Evolutionary conservation across 352 stramenopile species (phyloP), one percentile per base, ranked within the genome.

Genomic region (Thalassiosira livingstoniorum): DNA sequence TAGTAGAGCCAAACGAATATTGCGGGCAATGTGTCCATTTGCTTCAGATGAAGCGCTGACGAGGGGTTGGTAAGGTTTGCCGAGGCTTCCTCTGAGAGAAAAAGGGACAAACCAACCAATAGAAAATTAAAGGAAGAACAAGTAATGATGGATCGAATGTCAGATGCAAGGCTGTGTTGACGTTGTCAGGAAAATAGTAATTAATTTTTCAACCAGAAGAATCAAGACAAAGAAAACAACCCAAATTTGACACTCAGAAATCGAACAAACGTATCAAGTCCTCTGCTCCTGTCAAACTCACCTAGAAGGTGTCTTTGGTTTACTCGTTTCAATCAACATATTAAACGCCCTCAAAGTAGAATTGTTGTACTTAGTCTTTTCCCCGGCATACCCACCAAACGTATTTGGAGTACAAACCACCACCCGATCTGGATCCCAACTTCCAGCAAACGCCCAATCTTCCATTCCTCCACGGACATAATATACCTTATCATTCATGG

Each of bases 401-500:
- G 92, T 96, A 23, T 62, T 93, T 0, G 96, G 96, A 10, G 91
- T 86, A 79, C 97, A 99, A 7, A 92, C 80, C 7, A 85, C 67
- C 3, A 93, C 77, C 45, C 76, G 60, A 32, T 87, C 75, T 1
- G 71, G 53, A 84, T 93, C 88, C 86, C 85, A 95, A 51, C 80
- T 90, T 29, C 87, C 87, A 2, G 83, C 90, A 82, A 98, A 99
- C 15, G 90, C 95, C 97, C 97, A 99, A 89, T 99, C 97, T 87
- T 99, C 97, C 97, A 99, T 99, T 11, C 97, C 97, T 62, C 97
- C 97, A 0, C 95, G 91, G 25, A 99, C 97, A 29, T 95, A 96
- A 82, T 99, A 99, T 0, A 99, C 96, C 37, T 98, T 87, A 69
- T 98, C 94, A 88, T 99, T 99, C 95, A 99, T 98, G 0, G 95